phyloP scores from a whole-genome alignment of 306 rosid species.

The Ormosia emarginata region DNA sequence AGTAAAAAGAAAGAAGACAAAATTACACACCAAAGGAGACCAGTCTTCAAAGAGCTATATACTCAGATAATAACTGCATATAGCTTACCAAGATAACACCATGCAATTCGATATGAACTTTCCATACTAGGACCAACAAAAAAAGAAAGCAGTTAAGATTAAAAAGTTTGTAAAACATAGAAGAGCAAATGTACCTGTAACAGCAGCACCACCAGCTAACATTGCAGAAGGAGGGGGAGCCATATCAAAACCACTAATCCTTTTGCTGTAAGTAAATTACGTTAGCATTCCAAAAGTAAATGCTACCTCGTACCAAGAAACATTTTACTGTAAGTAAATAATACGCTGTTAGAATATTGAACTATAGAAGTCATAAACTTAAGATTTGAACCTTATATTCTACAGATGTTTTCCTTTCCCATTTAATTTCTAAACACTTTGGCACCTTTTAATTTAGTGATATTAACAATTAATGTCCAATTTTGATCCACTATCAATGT shows the following conservation, averaged over 20 bases:
- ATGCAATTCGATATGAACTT: slow-evolving; percentile 86
- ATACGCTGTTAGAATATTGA: background rate
- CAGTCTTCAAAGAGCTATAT: slow-evolving; percentile 45
- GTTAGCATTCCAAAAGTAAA: slow-evolving; percentile 34
- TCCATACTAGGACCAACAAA: slow-evolving; percentile 87
- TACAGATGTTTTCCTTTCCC: background rate
- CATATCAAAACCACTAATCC: slow-evolving; percentile 98
- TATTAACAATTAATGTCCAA: too few relatives aligned
- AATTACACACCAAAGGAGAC: slow-evolving; percentile 53
- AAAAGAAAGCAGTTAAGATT: slow-evolving; percentile 63
- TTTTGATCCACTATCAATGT: too few relatives aligned
- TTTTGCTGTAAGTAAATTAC: slow-evolving; percentile 65
- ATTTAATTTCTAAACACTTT: background rate
- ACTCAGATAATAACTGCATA: slow-evolving; percentile 57
- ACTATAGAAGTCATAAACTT: background rate
- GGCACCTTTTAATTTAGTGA: background rate
- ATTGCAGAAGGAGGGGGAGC: slow-evolving; percentile 95
- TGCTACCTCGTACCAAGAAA: background rate
- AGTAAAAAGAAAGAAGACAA: slow-evolving; percentile 46
- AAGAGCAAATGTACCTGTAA: slow-evolving; percentile 65
- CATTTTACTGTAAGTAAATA: background rate
- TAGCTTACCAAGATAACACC: slow-evolving; percentile 92
- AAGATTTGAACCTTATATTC: background rate
- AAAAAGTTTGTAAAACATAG: slow-evolving; percentile 26
- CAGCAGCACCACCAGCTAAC: slow-evolving; percentile 57